Evolutionary conservation across 2,329 filamentous ascomycete genomes (phyloP).

Genomic region (Hypoxylon sp.): DNA sequence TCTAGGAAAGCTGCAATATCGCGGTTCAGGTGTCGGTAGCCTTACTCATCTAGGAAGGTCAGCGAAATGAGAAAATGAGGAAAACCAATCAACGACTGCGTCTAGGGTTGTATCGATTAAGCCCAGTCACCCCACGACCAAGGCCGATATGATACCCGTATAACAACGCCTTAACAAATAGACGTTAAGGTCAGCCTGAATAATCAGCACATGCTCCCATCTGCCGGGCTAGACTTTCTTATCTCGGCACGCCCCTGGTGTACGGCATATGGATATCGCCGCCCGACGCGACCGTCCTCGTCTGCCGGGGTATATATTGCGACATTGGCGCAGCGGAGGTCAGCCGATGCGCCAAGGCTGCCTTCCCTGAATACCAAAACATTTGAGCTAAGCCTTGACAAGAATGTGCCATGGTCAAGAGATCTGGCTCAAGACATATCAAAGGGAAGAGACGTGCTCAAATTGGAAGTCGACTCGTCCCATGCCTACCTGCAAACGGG

Average conservation of each 20-base stretch:
- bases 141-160: conserved; percentile 21
- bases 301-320: conserved; percentile 39
- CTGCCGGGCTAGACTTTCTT: conserved; percentile 37
- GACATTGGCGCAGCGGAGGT: conserved; percentile 43
- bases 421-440: conserved; percentile 17
- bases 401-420: conserved; percentile 52
- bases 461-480: conserved; percentile 40
- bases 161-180: conserved; percentile 20
- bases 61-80: conserved; percentile 25
- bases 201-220: conserved; percentile 29
- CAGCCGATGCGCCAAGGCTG: conserved; percentile 48
- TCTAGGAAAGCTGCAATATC: conserved; percentile 36
- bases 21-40: conserved; percentile 34
- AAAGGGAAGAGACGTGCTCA: conserved; percentile 30
- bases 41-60: conserved; percentile 53
- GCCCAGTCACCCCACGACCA: conserved; percentile 23
- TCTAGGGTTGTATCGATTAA: conserved; percentile 30
- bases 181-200: conserved; percentile 13
- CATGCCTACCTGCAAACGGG: conserved; percentile 5
- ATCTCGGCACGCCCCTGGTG: conserved; percentile 32
- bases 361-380: conserved; percentile 33
- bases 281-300: conserved; percentile 19
- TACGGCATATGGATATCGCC: conserved; percentile 22
- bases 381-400: conserved; percentile 51
- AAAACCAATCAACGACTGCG: conserved; percentile 22